A percentile compares a stretch with the other conserved stretches of the same genome.
These are phyloP conservation scores for Eucalyptus sp. DNA, from an alignment of 345 rosid species.

Conservation along the genomic window DNA sequence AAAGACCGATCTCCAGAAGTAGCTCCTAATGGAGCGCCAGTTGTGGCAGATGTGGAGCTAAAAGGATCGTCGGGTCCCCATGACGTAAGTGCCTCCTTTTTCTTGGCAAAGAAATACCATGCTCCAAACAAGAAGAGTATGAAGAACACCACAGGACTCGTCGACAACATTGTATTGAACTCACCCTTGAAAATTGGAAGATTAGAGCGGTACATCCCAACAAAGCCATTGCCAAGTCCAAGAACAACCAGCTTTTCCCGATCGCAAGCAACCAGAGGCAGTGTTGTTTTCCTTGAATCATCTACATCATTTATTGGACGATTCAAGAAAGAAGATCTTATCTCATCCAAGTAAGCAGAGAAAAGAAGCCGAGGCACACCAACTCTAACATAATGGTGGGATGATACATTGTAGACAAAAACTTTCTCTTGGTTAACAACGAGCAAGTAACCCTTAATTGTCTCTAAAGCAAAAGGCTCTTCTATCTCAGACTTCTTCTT, in stretches of 20 bases:
- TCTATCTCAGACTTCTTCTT: conserved; percentile 57
- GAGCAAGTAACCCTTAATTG: conserved; percentile 78
- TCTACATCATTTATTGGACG: conserved; percentile 20
- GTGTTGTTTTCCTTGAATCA: neutral
- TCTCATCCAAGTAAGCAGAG: conserved; percentile 63
- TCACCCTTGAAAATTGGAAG: conserved; percentile 56
- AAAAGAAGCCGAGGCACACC: conserved; percentile 67
- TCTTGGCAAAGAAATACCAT: conserved; percentile 95
- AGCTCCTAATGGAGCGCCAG: conserved; percentile 32
- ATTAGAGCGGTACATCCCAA: conserved; percentile 73
- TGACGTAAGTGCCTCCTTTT: conserved; percentile 86
- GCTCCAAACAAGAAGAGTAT: conserved; percentile 69
- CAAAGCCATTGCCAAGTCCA: conserved; percentile 72
- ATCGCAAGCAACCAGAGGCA: conserved; percentile 69
- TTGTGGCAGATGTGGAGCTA: conserved; percentile 29
- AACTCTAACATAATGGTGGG: conserved; percentile 64
- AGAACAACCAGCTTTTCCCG: conserved; percentile 71
- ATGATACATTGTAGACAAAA: conserved; percentile 69
- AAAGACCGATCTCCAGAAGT: conserved; percentile 45
- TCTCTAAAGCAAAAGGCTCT: conserved; percentile 67
- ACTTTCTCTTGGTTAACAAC: conserved; percentile 49
- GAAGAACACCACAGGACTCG: conserved; percentile 80
- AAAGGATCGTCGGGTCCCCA: conserved; percentile 97
- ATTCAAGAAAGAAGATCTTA: conserved; percentile 62
- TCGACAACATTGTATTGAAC: conserved; percentile 64